Evolutionary conservation across 2,329 filamentous ascomycete species (phyloP), one percentile per base, ranked within the genome.

Genomic region (Cytospora chrysosperma): DNA sequence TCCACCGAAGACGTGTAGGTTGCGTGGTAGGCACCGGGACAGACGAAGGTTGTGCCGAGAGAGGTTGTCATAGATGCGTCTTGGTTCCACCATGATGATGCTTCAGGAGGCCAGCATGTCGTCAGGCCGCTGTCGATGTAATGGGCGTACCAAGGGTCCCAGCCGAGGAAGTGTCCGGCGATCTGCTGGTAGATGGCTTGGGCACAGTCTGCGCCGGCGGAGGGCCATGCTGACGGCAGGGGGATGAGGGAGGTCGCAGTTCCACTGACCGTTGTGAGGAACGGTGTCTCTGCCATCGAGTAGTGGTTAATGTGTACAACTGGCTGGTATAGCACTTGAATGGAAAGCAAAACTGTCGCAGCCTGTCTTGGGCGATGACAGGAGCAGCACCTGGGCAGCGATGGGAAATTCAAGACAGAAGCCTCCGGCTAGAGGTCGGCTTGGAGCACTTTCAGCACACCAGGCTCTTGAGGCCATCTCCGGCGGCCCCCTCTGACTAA

Each of bases 41-140:
- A 65, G 3, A 37, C 37, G 43, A 65, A 65, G 15, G 32, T 15
- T 21, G 51, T 47, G 21, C 51, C 59, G 7, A 64, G 51, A 15
- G 28, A 32, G 5, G 56, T 64, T 17, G 51, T 28, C 13, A 37
- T 28, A 19, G 30, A 28, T n/a, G 30, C 37, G 34, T 43, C 21
- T 57, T 64, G 62, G 17, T 50, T 26, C 62, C 62, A 64, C 62
- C 62, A 64, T 9, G 47, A 21, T n/a, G 47, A 34, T 15, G 62
- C 62, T 49, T 64, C 43, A n/a, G 62, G 53, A 5, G 62, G 62
- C 62, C 62, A 64, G 54, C 62, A 64, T 7, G 54, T 64, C 4
- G 62, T 43, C 15, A 61, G 24, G 4, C 28, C 26, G 12, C 8
- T 53, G 1, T 61, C 51, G 15, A 64, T 27, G 9, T 49, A 26